Conservation (phyloP, 352 stramenopile species). For the Peronospora farinosa region DNA sequence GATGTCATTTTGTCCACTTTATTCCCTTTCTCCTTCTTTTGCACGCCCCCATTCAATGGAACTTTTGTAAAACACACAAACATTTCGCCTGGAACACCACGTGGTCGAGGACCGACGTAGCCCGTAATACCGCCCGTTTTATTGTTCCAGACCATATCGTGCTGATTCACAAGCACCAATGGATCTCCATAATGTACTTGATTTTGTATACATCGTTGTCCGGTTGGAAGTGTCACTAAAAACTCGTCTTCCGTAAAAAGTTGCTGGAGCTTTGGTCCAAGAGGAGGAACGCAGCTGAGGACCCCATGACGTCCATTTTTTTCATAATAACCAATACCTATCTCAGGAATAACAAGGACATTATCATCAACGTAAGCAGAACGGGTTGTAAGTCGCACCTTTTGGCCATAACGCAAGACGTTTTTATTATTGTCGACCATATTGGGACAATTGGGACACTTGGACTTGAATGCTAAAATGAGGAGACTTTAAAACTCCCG, state of each 20-base stretch:
- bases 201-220: conserved; percentile 35
- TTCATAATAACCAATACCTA: conserved; percentile 79
- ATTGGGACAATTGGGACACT: neutral
- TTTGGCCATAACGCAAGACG: conserved; percentile 60
- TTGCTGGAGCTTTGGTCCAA: conserved; percentile 59
- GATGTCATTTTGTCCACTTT: conserved; percentile 19
- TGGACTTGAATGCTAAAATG: neutral
- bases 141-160: conserved; percentile 85
- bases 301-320: conserved; percentile 84
- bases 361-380: conserved; percentile 42
- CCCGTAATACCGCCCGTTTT: conserved; percentile 84
- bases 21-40: conserved; percentile 21
- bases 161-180: conserved; percentile 79
- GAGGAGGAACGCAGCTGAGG: conserved; percentile 69
- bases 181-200: conserved; percentile 66
- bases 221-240: conserved; percentile 57
- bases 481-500: conserved; percentile 1
- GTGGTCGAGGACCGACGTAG: conserved; percentile 66
- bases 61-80: conserved; percentile 57
- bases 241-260: conserved; percentile 85
- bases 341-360: neutral
- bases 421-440: conserved; percentile 9
- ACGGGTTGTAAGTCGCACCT: conserved; percentile 49
- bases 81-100: conserved; percentile 67
- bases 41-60: conserved; percentile 6